Evolutionary conservation across 2,329 filamentous ascomycete genomes (phyloP), one percentile per base, ranked within the genome.

Genomic region (Curvularia sp.): DNA sequence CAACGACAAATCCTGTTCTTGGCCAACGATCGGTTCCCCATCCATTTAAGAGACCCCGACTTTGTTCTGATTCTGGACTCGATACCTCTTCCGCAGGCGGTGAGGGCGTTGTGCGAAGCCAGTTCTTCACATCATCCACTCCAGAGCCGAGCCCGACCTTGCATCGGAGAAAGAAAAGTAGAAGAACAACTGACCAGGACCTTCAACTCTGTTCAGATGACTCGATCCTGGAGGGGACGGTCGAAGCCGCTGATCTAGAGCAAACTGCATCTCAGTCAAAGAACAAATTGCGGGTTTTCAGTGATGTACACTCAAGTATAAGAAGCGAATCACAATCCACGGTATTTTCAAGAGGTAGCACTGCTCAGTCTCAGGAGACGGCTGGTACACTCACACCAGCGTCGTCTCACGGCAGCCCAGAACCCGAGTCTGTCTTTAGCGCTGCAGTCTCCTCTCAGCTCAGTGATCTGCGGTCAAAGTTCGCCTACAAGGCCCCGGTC

Each of bases 161-260:
- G 46, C 75, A 78, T 23, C 73, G 70, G 39, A 64, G 65, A 30
- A 77, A 77, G 10, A 68, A 63, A 18, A 66, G 47, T 30, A 71
- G 63, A 39, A 72, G 71, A 48, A 74, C 62, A 30, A 71, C 73
- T 18, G 68, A 69, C 13, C 71, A 76, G 1, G 77, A 80, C 13
- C 80, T 83, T 57, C 77, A 81, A 21, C 66, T 82, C 1, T 82
- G 75, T 69, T 82, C 81, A 3, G 81, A 83, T 60, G 81, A 82
- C 52, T 82, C 80, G 5, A 68, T 80, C 6, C 77, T 78, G 21
- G 78, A 81, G 21, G 80, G 77, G 7, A 74, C 80, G 63, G 75
- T 74, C 12, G 67, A 72, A 48, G 61, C 74, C 1, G 72, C 70
- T 39, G 76, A 77, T 52, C 57, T 73, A 3, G 73, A 75, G 32